A percentile compares a stretch with the other conserved stretches of the same genome.
Conservation (phyloP, 2,329 filamentous ascomycete genomes). For the Aspergillus clavatus region DNA sequence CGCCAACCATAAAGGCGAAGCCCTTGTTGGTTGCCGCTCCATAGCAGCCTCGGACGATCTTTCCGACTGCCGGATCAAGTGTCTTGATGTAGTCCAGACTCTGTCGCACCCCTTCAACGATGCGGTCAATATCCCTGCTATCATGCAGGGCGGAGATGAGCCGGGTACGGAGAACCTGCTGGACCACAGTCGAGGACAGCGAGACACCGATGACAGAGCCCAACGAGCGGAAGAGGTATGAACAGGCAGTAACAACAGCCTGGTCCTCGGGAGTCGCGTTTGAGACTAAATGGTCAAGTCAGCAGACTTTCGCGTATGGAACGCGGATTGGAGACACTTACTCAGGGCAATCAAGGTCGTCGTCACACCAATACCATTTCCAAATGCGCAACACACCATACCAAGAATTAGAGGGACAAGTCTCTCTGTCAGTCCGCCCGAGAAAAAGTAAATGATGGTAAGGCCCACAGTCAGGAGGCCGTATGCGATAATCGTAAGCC, state of each 20-base stretch:
- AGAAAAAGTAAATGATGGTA: constrained; percentile 53
- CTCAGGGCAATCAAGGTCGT: constrained; percentile 65
- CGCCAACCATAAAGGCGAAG: constrained; percentile 46
- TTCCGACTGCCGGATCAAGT: constrained; percentile 56
- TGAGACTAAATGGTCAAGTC: constrained; percentile 48
- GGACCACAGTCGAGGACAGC: constrained; percentile 66
- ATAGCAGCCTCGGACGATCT: constrained; percentile 63
- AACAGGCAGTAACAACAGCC: constrained; percentile 71
- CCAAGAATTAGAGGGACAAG: constrained; percentile 53
- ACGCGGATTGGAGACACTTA: constrained; percentile 26
- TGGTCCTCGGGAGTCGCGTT: constrained; percentile 64
- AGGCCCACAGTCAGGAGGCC: constrained; percentile 50
- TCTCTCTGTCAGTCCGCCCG: constrained; percentile 50
- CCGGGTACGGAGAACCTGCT: constrained; percentile 59
- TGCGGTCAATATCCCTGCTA: constrained; percentile 57
- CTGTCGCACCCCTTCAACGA: constrained; percentile 64
- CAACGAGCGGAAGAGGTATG: constrained; percentile 73
- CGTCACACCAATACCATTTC: constrained; percentile 60
- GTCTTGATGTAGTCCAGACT: constrained; percentile 64
- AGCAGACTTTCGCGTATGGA: constrained; percentile 1
- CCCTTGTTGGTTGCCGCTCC: constrained; percentile 51
- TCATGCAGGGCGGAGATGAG: constrained; percentile 52
- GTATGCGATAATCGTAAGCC: constrained; percentile 59
- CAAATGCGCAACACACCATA: constrained; percentile 51
- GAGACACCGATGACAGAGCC: constrained; percentile 63